Evolutionary conservation across 768 basidiomycete genomes (phyloP).

Genomic region (Brasilioporus rufonigricans): DNA sequence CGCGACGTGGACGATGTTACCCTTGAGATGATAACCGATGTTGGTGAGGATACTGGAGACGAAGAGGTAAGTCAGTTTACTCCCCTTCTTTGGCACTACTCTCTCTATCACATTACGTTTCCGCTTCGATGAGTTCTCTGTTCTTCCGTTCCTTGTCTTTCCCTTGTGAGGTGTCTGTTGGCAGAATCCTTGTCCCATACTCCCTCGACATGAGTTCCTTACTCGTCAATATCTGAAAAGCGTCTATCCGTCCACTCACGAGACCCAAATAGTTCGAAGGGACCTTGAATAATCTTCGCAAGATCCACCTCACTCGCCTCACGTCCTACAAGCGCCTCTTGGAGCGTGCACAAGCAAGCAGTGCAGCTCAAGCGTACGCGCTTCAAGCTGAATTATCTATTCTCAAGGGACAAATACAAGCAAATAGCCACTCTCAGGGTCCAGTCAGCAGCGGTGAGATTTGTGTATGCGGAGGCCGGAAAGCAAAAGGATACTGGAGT

Average conservation of each 20-base stretch:
- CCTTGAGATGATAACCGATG: constrained; percentile 66
- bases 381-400: constrained; percentile 78
- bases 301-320: constrained; percentile 52
- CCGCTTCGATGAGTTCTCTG: background rate
- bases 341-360: constrained; percentile 74
- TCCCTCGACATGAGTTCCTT: no score
- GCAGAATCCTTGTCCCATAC: no score
- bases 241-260: constrained; percentile 2
- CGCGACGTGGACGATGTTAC: constrained; percentile 60
- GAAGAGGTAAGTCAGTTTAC: constrained; percentile 58
- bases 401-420: constrained; percentile 46
- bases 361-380: constrained; percentile 81
- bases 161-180: no score
- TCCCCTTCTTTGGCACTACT: background rate
- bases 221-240: background rate
- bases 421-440: constrained; percentile 8
- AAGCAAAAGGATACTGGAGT: constrained; percentile 67
- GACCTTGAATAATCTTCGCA: constrained; percentile 40
- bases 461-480: constrained; percentile 60
- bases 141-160: no score
- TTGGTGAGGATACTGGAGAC: constrained; percentile 59
- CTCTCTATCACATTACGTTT: background rate
- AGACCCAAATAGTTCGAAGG: constrained; percentile 39
- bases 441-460: constrained; percentile 28
- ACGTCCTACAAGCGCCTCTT: constrained; percentile 76